Conservation (phyloP, 140 eudicot genomes). For the Flaveria floridana region DNA sequence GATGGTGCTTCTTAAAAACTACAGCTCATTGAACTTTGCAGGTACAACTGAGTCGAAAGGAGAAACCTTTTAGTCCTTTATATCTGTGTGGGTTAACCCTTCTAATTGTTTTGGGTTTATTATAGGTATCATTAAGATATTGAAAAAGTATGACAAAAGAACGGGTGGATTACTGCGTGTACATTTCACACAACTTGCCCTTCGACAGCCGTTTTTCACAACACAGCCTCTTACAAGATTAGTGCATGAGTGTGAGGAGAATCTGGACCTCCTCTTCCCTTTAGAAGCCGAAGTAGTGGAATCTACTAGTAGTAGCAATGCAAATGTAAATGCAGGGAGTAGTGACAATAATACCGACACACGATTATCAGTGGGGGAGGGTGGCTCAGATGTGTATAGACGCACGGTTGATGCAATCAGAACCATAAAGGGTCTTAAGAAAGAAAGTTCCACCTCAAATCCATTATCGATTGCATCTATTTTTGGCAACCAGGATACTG, state of each 20-base stretch:
- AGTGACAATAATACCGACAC: conserved; percentile 27
- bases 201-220: conserved; percentile 79
- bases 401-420: conserved; percentile 80
- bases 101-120: conserved; percentile 5
- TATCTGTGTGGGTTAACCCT: background rate
- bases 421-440: conserved; percentile 77
- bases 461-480: conserved; percentile 73
- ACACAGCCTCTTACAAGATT: conserved; percentile 80
- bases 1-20: conserved; percentile 94
- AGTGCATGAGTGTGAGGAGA: conserved; percentile 83
- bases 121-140: conserved; percentile 71
- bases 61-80: background rate
- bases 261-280: conserved; percentile 83
- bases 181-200: conserved; percentile 81
- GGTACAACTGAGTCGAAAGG: conserved; percentile 41
- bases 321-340: conserved; percentile 14
- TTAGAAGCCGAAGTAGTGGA: conserved; percentile 82
- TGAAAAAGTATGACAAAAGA: conserved; percentile 90
- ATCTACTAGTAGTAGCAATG: conserved; percentile 30
- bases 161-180: conserved; percentile 76
- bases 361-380: conserved; percentile 44
- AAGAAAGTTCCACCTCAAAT: conserved; percentile 77
- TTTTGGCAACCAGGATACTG: conserved; percentile 63
- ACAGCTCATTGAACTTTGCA: conserved; percentile 95
- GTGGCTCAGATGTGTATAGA: conserved; percentile 56